A percentile compares a stretch with the other conserved stretches of the same genome.
These are phyloP conservation scores for Passiflora organensis DNA, from an alignment of 345 rosid species.

Conservation along the genomic window DNA sequence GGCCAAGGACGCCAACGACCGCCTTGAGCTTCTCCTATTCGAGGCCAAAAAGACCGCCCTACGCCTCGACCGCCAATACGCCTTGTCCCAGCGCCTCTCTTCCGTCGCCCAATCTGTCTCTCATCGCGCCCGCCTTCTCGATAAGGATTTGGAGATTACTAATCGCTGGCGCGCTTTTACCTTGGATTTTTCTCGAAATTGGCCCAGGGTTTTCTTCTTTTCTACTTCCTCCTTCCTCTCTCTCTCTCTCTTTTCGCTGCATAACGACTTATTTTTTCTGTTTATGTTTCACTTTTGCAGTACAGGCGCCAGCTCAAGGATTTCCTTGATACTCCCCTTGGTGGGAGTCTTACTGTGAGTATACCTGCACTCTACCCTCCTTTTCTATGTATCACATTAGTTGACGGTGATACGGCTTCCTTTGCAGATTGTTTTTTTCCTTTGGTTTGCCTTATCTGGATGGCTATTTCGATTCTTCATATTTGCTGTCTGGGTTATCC, in stretches of 20 bases:
- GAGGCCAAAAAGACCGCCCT: slow-evolving; percentile 84
- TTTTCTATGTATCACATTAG: neutral
- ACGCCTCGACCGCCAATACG: slow-evolving; percentile 71
- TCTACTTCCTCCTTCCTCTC: neutral
- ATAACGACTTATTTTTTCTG: neutral
- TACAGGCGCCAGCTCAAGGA: slow-evolving; percentile 75
- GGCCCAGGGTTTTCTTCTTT: slow-evolving; percentile 60
- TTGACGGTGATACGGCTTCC: too few species aligned
- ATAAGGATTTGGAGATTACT: slow-evolving; percentile 64
- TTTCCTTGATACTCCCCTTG: slow-evolving; percentile 64
- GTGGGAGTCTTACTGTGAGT: slow-evolving; percentile 74
- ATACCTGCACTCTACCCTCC: neutral
- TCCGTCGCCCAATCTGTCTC: slow-evolving; percentile 54
- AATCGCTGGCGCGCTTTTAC: slow-evolving; percentile 58
- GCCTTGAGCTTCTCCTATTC: slow-evolving; percentile 69
- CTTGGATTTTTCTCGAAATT: slow-evolving; percentile 68
- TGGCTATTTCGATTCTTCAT: slow-evolving; percentile 84
- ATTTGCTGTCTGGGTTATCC: slow-evolving; percentile 71
- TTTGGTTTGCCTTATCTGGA: slow-evolving; percentile 94
- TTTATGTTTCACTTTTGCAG: slow-evolving; percentile 40
- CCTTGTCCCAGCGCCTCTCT: slow-evolving; percentile 58
- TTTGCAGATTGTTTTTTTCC: slow-evolving; percentile 69
- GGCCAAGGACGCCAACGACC: slow-evolving; percentile 72
- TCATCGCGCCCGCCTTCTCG: slow-evolving; percentile 67
- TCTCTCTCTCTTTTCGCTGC: too few species aligned